These are phyloP conservation scores for Colletotrichum kahawae DNA, from an alignment of 2,329 filamentous ascomycete genomes.

Conservation along the genomic window DNA sequence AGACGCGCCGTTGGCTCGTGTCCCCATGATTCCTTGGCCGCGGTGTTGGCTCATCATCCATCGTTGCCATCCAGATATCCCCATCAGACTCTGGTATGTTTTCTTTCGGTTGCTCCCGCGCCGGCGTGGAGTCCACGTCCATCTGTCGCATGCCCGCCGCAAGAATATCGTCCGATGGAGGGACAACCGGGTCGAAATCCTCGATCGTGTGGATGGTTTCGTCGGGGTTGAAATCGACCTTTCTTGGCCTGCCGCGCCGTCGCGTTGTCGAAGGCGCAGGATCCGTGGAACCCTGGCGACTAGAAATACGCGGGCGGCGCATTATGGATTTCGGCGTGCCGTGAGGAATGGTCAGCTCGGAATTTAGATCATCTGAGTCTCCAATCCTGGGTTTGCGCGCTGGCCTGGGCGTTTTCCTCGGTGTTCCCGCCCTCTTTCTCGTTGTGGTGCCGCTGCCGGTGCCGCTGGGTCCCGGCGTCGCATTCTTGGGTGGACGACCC, in stretches of 20 bases:
- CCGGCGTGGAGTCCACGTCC: constrained; percentile 32
- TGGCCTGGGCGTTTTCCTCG: constrained; percentile 38
- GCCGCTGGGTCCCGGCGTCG: constrained; percentile 51
- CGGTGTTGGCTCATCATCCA: constrained; percentile 44
- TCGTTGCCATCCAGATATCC: constrained; percentile 51
- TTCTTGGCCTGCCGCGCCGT: constrained; percentile 4
- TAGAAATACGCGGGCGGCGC: constrained; percentile 26
- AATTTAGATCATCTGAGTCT: constrained; percentile 31
- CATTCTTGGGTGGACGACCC: constrained; percentile 54
- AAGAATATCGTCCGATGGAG: constrained; percentile 11
- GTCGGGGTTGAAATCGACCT: constrained; percentile 11
- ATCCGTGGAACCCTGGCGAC: constrained; percentile 7
- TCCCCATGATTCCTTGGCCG: constrained; percentile 24
- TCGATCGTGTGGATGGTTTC: constrained; percentile 27
- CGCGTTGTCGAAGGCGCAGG: constrained; percentile 6
- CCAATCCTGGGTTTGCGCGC: constrained; percentile 34
- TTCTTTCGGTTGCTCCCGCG: background rate
- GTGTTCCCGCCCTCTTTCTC: constrained; percentile 53
- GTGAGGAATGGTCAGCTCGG: constrained; percentile 29
- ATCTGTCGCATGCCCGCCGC: constrained; percentile 31
- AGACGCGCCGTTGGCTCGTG: background rate
- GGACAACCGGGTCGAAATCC: constrained; percentile 7
- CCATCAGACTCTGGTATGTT: constrained; percentile 36
- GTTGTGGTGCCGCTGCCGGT: constrained; percentile 31
- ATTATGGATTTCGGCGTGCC: constrained; percentile 36